These are phyloP conservation scores for Linnemannia exigua DNA, from an alignment of 192 early-diverging fungal genomes.

Conservation along the genomic window DNA sequence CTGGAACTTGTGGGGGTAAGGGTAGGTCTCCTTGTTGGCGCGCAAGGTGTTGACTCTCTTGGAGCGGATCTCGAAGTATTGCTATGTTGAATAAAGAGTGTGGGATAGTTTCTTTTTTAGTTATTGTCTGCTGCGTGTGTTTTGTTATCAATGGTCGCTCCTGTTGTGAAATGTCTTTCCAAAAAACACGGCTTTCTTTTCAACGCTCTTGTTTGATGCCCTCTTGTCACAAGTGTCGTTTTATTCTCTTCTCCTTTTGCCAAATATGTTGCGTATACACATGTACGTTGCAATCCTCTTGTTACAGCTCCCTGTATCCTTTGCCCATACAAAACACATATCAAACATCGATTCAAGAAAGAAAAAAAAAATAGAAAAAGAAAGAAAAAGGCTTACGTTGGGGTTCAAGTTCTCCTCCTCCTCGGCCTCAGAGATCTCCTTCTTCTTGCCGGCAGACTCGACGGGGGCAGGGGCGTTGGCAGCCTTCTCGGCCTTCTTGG, in stretches of 20 bases:
- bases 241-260: too few relatives aligned
- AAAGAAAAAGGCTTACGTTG: constrained; percentile 66
- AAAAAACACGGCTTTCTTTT: too few relatives aligned
- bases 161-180: too few relatives aligned
- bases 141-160: too few relatives aligned
- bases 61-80: constrained; percentile 98
- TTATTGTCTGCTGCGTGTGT: background rate
- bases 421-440: constrained; percentile 74
- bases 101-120: background rate
- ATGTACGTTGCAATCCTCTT: too few relatives aligned
- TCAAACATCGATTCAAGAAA: background rate
- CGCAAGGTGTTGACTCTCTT: constrained; percentile 88
- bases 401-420: constrained; percentile 89
- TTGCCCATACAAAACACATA: background rate
- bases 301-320: background rate
- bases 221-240: too few relatives aligned
- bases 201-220: too few relatives aligned
- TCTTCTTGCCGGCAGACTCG: constrained; percentile 56
- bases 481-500: constrained; percentile 75
- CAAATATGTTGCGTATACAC: too few relatives aligned
- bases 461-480: constrained; percentile 71
- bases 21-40: constrained; percentile 84
- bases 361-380: background rate
- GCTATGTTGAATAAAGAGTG: constrained; percentile 47
- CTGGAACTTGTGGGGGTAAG: constrained; percentile 99